Evolutionary conservation across 441 rosid species (phyloP), one percentile per base, ranked within the genome.

Genomic region (Pelargonium cotyledonis): DNA sequence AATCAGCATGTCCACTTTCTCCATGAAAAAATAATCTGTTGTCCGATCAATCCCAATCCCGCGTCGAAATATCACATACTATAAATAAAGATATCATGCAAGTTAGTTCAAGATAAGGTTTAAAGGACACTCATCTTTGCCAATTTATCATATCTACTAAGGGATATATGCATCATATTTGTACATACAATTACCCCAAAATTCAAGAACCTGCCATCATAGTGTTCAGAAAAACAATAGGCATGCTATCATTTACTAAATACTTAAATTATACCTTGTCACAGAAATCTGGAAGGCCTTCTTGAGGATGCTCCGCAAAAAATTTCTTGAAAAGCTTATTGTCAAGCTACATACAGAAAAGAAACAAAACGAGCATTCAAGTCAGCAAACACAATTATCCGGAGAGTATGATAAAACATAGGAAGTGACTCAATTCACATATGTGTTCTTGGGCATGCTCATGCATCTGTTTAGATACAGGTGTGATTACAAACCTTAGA

Each of bases 11-110:
- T 88, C 76, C 60, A 82, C 55, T 81, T 89, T 91, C 70, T 76
- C 80, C 75, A 73, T 47, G 71, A 89, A 57, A 74, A 88, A 89
- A 76, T 79, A 91, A 78, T 83, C 85, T 41, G 78, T 82, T 82
- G 80, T 84, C 18, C 79, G 81, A 83, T 91, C 97, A n/a, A 86
- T 82, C 66, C 93, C 95, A 73, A 91, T 80, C 58, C 95, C 95
- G n/a, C 95, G 90, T 69, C 97, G 76, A 80, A 91, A 91, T 74
- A 89, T 77, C 38, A 89, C 78, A 72, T 76, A 88, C 92, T 83
- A 63, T 41, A 29, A 67, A 75, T 46, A 55, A n/a, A 63, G 68
- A 40, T 11, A 68, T 1, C 4, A 41, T 12, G 38, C 46, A 40
- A 61, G 55, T 62, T 35, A 62, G 62, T 43, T 31, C 16, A 51